These are phyloP conservation scores for Cercospora beticola DNA, from an alignment of 2,329 filamentous ascomycete species.

Conservation along the genomic window DNA sequence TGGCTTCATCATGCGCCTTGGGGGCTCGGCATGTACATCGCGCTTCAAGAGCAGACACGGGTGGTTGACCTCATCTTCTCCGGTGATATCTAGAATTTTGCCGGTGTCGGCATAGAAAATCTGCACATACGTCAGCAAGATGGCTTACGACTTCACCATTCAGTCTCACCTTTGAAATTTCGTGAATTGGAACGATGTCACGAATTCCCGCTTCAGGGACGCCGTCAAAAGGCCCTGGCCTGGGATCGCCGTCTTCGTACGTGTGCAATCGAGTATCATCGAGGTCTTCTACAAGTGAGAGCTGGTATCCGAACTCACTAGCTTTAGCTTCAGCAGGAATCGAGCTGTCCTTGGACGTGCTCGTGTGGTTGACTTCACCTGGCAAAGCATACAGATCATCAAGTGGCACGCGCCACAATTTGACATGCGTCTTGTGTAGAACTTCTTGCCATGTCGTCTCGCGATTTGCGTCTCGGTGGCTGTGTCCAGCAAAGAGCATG, in stretches of 20 bases:
- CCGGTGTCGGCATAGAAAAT: constrained; percentile 93
- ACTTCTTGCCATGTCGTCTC: constrained; percentile 91
- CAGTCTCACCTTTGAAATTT: constrained; percentile 64
- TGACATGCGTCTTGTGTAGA: constrained; percentile 85
- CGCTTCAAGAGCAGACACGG: constrained; percentile 74
- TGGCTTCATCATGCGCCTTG: constrained; percentile 56
- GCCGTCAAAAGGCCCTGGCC: constrained; percentile 61
- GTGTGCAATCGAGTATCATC: constrained; percentile 69
- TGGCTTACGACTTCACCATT: neutral
- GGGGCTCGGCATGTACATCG: constrained; percentile 63
- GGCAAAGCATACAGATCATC: constrained; percentile 52
- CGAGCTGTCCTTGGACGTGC: constrained; percentile 35
- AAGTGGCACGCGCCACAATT: constrained; percentile 70
- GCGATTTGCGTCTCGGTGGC: constrained; percentile 57
- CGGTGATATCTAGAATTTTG: constrained; percentile 80
- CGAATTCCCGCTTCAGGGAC: constrained; percentile 63
- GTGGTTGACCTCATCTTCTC: constrained; percentile 66
- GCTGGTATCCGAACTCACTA: constrained; percentile 74
- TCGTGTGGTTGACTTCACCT: constrained; percentile 28
- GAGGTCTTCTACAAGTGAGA: constrained; percentile 80
- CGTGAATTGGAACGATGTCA: constrained; percentile 67
- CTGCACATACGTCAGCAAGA: constrained; percentile 12
- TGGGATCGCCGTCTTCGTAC: constrained; percentile 59
- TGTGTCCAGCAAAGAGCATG: constrained; percentile 88
- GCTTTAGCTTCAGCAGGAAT: constrained; percentile 30